These are phyloP conservation scores for Colletotrichum phormii DNA, from an alignment of 2,329 filamentous ascomycete species.

Conservation along the genomic window DNA sequence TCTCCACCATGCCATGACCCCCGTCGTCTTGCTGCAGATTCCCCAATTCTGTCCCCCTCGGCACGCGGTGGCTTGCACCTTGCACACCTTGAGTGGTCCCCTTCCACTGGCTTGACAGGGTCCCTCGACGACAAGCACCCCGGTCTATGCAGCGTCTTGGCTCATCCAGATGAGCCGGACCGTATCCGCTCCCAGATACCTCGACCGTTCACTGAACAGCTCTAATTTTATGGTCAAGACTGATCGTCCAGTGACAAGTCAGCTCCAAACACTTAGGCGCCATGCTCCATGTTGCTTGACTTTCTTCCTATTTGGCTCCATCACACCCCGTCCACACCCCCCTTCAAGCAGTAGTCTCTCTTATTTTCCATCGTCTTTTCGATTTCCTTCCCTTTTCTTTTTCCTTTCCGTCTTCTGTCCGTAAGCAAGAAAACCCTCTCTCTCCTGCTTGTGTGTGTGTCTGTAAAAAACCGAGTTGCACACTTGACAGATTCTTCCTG, in stretches of 20 bases:
- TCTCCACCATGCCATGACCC: constrained; percentile 26
- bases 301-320: constrained; percentile 50
- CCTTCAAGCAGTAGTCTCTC: constrained; percentile 35
- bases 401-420: constrained; percentile 32
- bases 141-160: constrained; percentile 37
- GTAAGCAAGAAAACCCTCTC: constrained; percentile 9
- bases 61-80: constrained; percentile 38
- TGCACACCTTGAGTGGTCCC: constrained; percentile 16
- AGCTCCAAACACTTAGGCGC: constrained; percentile 55
- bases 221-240: constrained; percentile 58
- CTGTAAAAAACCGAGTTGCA: constrained; percentile 11
- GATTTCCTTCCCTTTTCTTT: constrained; percentile 38
- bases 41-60: constrained; percentile 36
- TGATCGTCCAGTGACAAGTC: constrained; percentile 56
- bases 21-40: constrained; percentile 23
- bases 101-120: constrained; percentile 30
- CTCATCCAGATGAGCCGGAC: constrained; percentile 38
- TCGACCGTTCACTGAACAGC: constrained; percentile 38
- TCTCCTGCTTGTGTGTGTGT: neutral
- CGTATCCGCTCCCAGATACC: constrained; percentile 37
- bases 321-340: constrained; percentile 47
- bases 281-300: constrained; percentile 50
- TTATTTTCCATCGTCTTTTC: constrained; percentile 39
- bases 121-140: constrained; percentile 34
- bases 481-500: constrained; percentile 40